Evolutionary conservation across 495 filamentous ascomycete genomes (phyloP).

Genomic region (Filosporella fistucella): DNA sequence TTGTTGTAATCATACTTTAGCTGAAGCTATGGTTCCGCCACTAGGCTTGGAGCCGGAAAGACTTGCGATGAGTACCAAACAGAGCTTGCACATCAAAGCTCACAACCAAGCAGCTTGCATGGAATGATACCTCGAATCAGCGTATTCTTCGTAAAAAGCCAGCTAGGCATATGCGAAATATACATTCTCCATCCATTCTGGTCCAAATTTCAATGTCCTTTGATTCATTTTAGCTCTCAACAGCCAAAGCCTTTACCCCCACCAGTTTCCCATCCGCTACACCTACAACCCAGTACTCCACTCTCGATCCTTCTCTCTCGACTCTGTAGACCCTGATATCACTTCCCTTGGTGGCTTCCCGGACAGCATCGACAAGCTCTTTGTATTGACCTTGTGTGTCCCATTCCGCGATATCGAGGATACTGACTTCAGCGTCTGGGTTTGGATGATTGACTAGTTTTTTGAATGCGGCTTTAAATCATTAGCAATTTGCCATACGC

Average conservation of each 20-base stretch:
- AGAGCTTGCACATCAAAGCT: no score
- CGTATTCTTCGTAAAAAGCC: no score
- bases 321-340: conserved; percentile 74
- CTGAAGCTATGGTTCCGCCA: no score
- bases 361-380: conserved; percentile 50
- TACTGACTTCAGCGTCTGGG: conserved; percentile 42
- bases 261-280: conserved; percentile 56
- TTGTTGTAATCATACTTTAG: no score
- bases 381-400: conserved; percentile 56
- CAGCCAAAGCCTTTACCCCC: conserved; percentile 67
- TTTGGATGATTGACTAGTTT: conserved; percentile 49
- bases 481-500: no score
- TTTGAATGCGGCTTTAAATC: no score
- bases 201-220: neutral
- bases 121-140: no score
- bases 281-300: conserved; percentile 74
- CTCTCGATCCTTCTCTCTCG: conserved; percentile 49
- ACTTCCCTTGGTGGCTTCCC: conserved; percentile 47
- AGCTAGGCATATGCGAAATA: no score
- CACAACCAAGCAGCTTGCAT: no score
- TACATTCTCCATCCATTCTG: neutral
- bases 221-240: conserved; percentile 57
- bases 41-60: no score
- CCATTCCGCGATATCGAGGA: conserved; percentile 53
- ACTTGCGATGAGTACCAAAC: no score